Base-by-base conservation (phyloP, 139 green algal genomes). In the Chlamydomonas urium region DNA sequence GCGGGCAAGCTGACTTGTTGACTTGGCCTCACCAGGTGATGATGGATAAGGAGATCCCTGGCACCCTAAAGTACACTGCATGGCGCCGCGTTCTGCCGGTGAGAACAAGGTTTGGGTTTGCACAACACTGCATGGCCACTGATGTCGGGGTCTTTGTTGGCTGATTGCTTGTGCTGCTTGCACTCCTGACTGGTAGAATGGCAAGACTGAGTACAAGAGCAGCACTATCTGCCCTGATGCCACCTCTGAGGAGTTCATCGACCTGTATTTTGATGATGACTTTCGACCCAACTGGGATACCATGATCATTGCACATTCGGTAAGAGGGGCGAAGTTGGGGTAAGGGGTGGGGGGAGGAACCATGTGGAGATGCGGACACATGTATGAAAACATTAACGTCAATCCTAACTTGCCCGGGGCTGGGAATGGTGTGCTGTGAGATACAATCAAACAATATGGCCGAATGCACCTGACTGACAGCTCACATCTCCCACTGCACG, bases 121-220 rank as follows among this genome's bases (percentile, higher is more conserved):
- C 29, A 1, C 4, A 32, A 5, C 23, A n/a, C 6, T 14, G 8
- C n/a, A 14, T 3, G 3, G 23, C 29, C 14, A 2, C 3, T 53
- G 6, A 8, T 58, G 2, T 34, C 47, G 32, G 2, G 45, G 23
- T n/a, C 2, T 26, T 21, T 71, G 1, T 26, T 14, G 47, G 10
- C 29, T 28, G 4, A 6, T n/a, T 47, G 28, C 2, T 24, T 48
- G 4, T 17, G 21, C 26, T 58, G 38, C 31, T 2, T 65, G 34
- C 67, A 74, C 71, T n/a, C n/a, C n/a, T n/a, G n/a, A n/a, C n/a
- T n/a, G n/a, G n/a, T n/a, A 89, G 82, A 79, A 77, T 45, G 89
- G 89, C 47, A 93, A 90, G 71, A 93, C 90, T 4, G 92, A 97
- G 82, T 97, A 97, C 87, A 93, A 94, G 81, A 92, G 81, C 56